Base-by-base conservation (phyloP, 78 protist species). In the Protostelium mycophagum region DNA sequence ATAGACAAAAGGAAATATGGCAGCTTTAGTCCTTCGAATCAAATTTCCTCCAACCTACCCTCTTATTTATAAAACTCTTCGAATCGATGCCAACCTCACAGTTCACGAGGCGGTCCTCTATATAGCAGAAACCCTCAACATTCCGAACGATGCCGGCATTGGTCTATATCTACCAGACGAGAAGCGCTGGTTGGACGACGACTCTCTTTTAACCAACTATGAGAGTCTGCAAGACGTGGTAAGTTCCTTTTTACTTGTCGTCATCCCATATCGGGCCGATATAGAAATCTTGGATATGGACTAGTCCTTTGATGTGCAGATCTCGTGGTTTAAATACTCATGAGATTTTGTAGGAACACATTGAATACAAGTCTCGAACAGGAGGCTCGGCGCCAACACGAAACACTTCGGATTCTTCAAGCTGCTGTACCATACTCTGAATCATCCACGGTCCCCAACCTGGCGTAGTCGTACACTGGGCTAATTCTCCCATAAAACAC, bases 21-120 rank as follows among this genome's bases (percentile, higher is more conserved):
- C 85, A 34, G 85, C 88, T 9, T 1, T 86, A 28, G 88, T 86
- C 34, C 88, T 86, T 29, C 88, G 88, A 34, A n/a, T 86, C 88
- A 86, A 86, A n/a, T 86, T 86, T n/a, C 88, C 88, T 1, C 88
- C 39, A 1, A 86, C 88, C 1, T 86, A 86, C 37, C 88, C 88
- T 28, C 88, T 86, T 25, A 86, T 86, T 36, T 38, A 86, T 36
- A 86, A 86, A 36, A 38, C 63, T 29, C 63, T 86, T 28, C 39
- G 88, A 1, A n/a, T 86, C 37, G 88, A 86, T 36, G 63, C 63
- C 88, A 86, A n/a, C 88, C 28, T 86, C 1, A 25, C 31, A 29
- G 88, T 86, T 29, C 39, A n/a, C 84, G 88, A 86, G 63, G 39
- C 88, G 9, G 88, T 86, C 5, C 39, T 38, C 37, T 86, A 35